Conservation (phyloP, 805 yeast genomes). For the Brettanomyces bruxellensis region DNA sequence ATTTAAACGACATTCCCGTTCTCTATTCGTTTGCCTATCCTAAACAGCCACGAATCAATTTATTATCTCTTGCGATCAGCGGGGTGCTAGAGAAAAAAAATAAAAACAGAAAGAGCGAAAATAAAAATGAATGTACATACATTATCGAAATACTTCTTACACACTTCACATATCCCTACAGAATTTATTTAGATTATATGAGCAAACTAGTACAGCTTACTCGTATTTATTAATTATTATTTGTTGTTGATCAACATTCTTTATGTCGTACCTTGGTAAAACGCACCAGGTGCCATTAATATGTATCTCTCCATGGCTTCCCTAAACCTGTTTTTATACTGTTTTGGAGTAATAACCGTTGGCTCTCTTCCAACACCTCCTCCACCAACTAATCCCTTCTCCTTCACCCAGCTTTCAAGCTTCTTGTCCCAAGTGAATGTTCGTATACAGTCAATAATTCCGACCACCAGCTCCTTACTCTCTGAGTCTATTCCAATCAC, state of each 20-base stretch:
- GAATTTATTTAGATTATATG: too few species aligned
- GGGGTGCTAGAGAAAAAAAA: too few species aligned
- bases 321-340: conserved; percentile 85
- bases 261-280: conserved; percentile 22
- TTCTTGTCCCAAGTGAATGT: conserved; percentile 99
- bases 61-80: too few species aligned
- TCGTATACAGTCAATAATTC: conserved; percentile 88
- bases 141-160: too few species aligned
- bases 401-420: conserved; percentile 97
- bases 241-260: neutral
- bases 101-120: too few species aligned
- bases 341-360: conserved; percentile 94
- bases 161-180: too few species aligned
- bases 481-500: conserved; percentile 83
- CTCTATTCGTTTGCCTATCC: too few species aligned
- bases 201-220: too few species aligned
- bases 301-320: conserved; percentile 98
- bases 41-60: too few species aligned
- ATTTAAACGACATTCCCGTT: too few species aligned
- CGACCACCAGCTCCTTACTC: conserved; percentile 70
- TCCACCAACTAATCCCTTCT: conserved; percentile 73
- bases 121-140: too few species aligned
- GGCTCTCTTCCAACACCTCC: conserved; percentile 87
- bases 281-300: conserved; percentile 77
- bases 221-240: neutral